Percentiles rank a stretch among this genome's conserved stretches.
These are phyloP conservation scores for Leccinum truebloodii DNA, from an alignment of 768 basidiomycete genomes.

Conservation along the genomic window DNA sequence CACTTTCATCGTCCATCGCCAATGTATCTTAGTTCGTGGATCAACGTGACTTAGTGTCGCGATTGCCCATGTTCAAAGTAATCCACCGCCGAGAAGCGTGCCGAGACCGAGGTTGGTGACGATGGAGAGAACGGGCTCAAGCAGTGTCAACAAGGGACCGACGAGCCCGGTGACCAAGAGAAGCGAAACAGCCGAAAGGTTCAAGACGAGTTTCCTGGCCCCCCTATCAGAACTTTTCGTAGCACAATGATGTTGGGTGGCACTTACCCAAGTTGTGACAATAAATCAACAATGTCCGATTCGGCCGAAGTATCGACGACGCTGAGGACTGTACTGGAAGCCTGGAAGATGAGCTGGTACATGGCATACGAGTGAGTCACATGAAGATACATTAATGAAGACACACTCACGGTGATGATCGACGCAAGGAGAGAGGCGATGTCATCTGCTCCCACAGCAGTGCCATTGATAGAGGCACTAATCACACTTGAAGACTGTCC, in stretches of 20 bases:
- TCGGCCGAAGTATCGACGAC: conserved; percentile 2
- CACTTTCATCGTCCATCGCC: too few species aligned
- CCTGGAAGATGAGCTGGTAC: conserved; percentile 14
- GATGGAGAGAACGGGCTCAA: conserved; percentile 12
- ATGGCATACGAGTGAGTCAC: neutral
- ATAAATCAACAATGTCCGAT: neutral
- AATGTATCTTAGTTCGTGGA: too few species aligned
- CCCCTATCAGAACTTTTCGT: neutral
- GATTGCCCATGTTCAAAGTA: neutral
- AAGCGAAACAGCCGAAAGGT: conserved; percentile 1
- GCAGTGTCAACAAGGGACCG: neutral
- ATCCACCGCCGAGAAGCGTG: conserved; percentile 6
- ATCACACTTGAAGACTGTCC: conserved; percentile 2
- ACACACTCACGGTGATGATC: conserved; percentile 10
- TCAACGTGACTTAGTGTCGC: too few species aligned
- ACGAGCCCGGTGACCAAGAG: conserved; percentile 10
- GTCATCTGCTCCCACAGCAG: neutral
- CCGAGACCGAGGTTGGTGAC: conserved; percentile 8
- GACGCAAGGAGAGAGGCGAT: conserved; percentile 6
- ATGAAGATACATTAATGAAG: too few species aligned
- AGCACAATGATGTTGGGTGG: neutral
- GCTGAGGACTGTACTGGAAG: conserved; percentile 2
- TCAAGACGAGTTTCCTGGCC: conserved; percentile 3
- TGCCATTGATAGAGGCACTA: conserved; percentile 10
- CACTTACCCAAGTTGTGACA: conserved; percentile 6